A percentile compares a stretch with the other conserved stretches of the same genome.
These are phyloP conservation scores for Galerina marginata DNA, from an alignment of 768 basidiomycete species.

Conservation along the genomic window DNA sequence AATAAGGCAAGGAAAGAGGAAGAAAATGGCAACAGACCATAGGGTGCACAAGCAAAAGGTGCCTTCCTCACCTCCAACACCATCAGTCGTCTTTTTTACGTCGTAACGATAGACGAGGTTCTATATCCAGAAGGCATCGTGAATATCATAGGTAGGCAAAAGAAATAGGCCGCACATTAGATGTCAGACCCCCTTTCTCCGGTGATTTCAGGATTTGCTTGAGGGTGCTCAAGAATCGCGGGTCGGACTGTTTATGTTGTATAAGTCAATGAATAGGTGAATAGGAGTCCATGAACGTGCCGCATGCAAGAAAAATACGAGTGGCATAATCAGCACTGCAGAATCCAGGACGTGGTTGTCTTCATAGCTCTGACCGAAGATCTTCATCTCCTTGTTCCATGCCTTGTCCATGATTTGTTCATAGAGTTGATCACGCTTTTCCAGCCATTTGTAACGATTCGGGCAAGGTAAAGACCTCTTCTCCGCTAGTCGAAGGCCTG, in stretches of 20 bases:
- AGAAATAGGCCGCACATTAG: slow-evolving; percentile 62
- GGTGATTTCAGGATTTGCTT: slow-evolving; percentile 84
- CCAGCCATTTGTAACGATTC: slow-evolving; percentile 70
- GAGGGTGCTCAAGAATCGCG: slow-evolving; percentile 86
- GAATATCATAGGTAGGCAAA: background rate
- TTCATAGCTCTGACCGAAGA: slow-evolving; percentile 92
- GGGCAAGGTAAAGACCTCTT: slow-evolving; percentile 94
- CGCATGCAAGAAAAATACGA: slow-evolving; percentile 89
- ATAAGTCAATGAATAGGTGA: background rate
- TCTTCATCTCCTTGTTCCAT: slow-evolving; percentile 73
- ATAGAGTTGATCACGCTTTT: slow-evolving; percentile 81
- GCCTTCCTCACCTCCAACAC: slow-evolving; percentile 95
- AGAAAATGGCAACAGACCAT: slow-evolving; percentile 51
- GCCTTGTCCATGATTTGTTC: slow-evolving; percentile 93
- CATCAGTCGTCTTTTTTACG: slow-evolving; percentile 83
- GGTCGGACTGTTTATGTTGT: slow-evolving; percentile 66
- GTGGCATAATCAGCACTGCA: slow-evolving; percentile 89
- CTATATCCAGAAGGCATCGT: slow-evolving; percentile 40
- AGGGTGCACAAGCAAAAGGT: slow-evolving; percentile 91
- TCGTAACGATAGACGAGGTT: slow-evolving; percentile 92
- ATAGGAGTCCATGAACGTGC: slow-evolving; percentile 45
- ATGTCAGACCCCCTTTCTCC: slow-evolving; percentile 89
- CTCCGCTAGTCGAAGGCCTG: slow-evolving; percentile 87
- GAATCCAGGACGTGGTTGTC: slow-evolving; percentile 83
- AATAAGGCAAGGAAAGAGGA: background rate